Base-by-base conservation (phyloP, 176 grass and related monocot species). In the Musa schizocarpa region DNA sequence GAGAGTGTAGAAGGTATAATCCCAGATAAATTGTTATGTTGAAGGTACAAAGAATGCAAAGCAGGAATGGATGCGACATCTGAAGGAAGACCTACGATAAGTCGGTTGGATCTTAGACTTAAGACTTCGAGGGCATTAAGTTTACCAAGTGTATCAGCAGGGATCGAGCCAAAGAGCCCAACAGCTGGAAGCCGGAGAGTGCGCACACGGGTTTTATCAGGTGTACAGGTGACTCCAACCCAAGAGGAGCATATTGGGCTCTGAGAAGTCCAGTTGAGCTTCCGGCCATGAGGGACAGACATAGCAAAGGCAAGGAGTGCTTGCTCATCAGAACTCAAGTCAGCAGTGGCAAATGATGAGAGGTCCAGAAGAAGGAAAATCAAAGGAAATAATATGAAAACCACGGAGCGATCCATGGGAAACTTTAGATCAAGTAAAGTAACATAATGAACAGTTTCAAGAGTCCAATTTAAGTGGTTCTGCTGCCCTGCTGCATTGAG, bases 21-120 rank as follows among this genome's bases (percentile, higher is more conserved):
- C 78, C 96, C 96, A 66, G 90, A 91, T 53, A 99, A 77, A 74
- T 99, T 99, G 73, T 99, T 99, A 79, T 94, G 96, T 72, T 99
- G 91, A 84, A 99, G 86, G 68, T 85, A 99, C 58, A 99, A 86
- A 75, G 88, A 99, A 82, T 89, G 88, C 59, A 99, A 77, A 63
- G 96, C 83, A 86, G 91, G 96, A 73, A 99, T 84, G 8, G 96
- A 94, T 74, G 88, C 78, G 77, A 99, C 86, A 74, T 99, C 91
- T 63, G 96, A 86, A 71, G 96, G 96, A 74, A 99, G 78, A 65
- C 92, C 75, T 68, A 84, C 63, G 63, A 88, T 94, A 74, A 99
- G 77, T 68, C 91, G 90, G 76, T 99, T 99, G 67, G 96, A 99
- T 73, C 96, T 77, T 53, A 99, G 88, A 81, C 96, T 99, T 82